Base-by-base conservation (phyloP, 2,329 filamentous ascomycete genomes). In the Coleophoma crateriformis region DNA sequence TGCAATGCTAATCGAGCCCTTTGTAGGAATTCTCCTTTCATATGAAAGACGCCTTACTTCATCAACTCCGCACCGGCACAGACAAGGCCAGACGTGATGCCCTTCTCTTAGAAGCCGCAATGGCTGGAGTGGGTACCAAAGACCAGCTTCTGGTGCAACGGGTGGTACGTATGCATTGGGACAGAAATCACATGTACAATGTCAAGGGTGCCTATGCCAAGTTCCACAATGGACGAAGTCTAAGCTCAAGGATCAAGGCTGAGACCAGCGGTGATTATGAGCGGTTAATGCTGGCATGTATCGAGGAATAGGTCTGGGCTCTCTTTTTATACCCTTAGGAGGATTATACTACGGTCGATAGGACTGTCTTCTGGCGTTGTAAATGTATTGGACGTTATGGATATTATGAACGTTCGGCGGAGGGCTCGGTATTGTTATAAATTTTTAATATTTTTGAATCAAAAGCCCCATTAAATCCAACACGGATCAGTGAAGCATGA, bases 261-360 rank as follows among this genome's bases (percentile, higher is more conserved):
- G 92, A 97, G 74, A 95, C 89, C 5, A 88, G 86, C 53, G 88
- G 90, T 4, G 86, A 96, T 67, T 95, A 94, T 60, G 77, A 88
- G 70, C 79, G 71, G 58, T 68, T 92, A 61, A 76, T 96, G 79
- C 69, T 95, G 56, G 89, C 86, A 53, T 71, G 80, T 61, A 64
- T 81, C 54, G 68, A 69, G 59, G 61, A 60, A 45, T n/a, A 17
- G 35, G 6, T 13, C 7, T 38, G 13, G 35, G 7, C 15, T 38
- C 7, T 38, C 15, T 17, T 38, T 38, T 17, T 38, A 38, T 38
- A 38, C 35, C 32, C 32, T n/a, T 10, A 27, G 27, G 27, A 27
- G 27, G 27, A 27, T 27, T 4, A 27, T 10, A 4, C 27, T 27
- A 27, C 8, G 27, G 27, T 7, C 27, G 8, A 10, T 27, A 27